Base-by-base conservation (phyloP, 108 stramenopile genomes). In the Stephanodiscus minutulus region DNA sequence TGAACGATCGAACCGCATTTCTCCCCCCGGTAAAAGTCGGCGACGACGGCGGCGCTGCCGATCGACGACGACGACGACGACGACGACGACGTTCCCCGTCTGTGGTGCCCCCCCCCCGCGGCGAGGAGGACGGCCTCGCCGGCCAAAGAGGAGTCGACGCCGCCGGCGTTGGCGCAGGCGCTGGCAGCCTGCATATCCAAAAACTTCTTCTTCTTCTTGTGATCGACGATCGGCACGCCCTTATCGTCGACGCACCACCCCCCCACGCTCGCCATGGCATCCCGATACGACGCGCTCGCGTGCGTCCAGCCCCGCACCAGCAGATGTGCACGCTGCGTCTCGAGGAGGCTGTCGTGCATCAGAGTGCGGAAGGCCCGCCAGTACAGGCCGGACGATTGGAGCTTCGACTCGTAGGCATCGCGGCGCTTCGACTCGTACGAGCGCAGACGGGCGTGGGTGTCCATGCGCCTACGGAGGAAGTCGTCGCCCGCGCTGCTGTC, bases 291-390 rank as follows among this genome's bases (percentile, higher is more conserved):
- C 44, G 69, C 60, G n/a, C 84, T 61, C 15, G 87, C 86, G 41
- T 77, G 74, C 17, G 76, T 68, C 61, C 83, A 86, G n/a, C 88
- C 90, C 76, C 79, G 61, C 11, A 89, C 61, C 31, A 91, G 46
- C 2, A 83, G 73, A 37, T 91, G 83, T 3, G 89, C 91, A 24
- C 87, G 82, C 36, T 63, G 74, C 0, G 91, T 92, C 66, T 92
- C 91, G 11, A 78, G 63, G 17, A 88, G n/a, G 21, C 70, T 61
- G 27, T 83, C 82, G 21, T 78, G 64, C 61, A 90, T 65, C 33
- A 92, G 72, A 4, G 86, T 83, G 17, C 88, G 82, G 69, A 90
- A 90, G 24, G 87, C 84, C 20, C 84, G 86, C 89, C 89, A 93
- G 65, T 93, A 93, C 58, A 93, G 61, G 7, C 75, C 80, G 22